These are phyloP conservation scores for Colletotrichum coccodes DNA, from an alignment of 2,329 filamentous ascomycete species.

Conservation along the genomic window DNA sequence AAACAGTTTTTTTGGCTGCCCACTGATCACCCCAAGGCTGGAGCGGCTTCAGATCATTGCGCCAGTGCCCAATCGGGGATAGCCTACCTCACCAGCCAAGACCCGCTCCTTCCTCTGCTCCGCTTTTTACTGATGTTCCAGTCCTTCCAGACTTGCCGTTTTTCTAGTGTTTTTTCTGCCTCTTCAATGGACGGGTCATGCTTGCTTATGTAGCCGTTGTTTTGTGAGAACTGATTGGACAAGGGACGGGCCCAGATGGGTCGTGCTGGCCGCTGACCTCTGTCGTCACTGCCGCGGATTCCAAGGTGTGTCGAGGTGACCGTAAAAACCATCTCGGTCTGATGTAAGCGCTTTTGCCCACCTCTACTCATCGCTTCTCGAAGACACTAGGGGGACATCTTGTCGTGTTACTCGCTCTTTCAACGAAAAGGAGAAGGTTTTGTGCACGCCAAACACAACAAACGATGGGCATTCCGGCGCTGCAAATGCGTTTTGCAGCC, in stretches of 20 bases:
- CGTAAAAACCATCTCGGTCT: background rate
- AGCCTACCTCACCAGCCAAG: background rate
- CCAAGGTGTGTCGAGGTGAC: background rate
- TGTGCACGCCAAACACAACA: background rate
- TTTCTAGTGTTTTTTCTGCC: background rate
- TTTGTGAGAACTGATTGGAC: background rate
- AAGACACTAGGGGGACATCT: background rate
- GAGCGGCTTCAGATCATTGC: constrained; percentile 9
- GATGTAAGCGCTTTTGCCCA: background rate
- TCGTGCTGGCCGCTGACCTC: background rate
- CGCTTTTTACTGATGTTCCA: constrained; percentile 14
- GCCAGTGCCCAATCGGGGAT: background rate
- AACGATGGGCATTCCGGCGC: background rate
- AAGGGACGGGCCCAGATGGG: background rate
- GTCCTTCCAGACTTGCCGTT: constrained; percentile 10
- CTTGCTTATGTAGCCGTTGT: background rate
- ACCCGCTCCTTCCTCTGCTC: background rate
- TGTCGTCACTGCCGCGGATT: constrained; percentile 1
- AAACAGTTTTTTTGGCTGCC: background rate
- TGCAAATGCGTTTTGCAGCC: background rate
- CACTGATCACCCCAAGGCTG: constrained; percentile 1
- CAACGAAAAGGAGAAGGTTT: background rate
- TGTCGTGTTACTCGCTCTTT: background rate
- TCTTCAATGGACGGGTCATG: background rate
- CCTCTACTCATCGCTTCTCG: background rate